Base-by-base conservation (phyloP, 2,329 filamentous ascomycete species). In the Penicillium paneum region DNA sequence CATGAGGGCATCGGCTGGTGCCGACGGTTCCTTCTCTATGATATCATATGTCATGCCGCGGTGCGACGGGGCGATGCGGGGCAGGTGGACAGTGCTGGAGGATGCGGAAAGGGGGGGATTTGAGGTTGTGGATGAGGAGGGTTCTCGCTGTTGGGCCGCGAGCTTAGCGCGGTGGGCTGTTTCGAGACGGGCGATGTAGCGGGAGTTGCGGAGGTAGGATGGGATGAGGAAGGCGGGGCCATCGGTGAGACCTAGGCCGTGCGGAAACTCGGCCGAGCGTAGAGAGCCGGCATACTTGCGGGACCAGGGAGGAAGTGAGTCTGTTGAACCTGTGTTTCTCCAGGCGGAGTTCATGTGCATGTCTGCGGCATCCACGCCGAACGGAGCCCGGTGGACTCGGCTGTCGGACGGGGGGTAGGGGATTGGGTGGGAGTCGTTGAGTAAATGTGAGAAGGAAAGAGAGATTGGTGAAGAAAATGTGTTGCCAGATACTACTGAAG, bases 1-100 rank as follows among this genome's bases (percentile, higher is more conserved):
- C 53, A 83, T 79, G 39, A 90, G 70, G 1, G 79, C 76, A 45
- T 88, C 84, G 19, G 38, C 28, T 32, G 88, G 83, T 35, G 87
- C 83, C 34, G 67, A 57, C 0, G 87, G 83, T 29, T 84, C 77
- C 60, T 89, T 86, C 75, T 97, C 93, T 63, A 95, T 86, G 56
- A 96, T 81, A 66, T 95, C 91, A 71, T 90, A 90, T 15, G 89
- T 85, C 75, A 95, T 84, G 19, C 90, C 91, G 50, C 89, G 82
- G 73, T 95, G 87, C 29, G 82, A 82, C 3, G 87, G 78, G 19
- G 82, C 75, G 66, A 85, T 81, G 69, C 76, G 75, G 71, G 82
- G 80, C 54, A 87, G 71, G 65, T 81, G 84, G 54, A 75, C 78
- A 69, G 77, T 82, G 71, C 80, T 84, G 44, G 79, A 79, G 57